Evolutionary conservation across 805 yeast genomes (phyloP), one percentile per base, ranked within the genome.

Genomic region (Candida montana): DNA sequence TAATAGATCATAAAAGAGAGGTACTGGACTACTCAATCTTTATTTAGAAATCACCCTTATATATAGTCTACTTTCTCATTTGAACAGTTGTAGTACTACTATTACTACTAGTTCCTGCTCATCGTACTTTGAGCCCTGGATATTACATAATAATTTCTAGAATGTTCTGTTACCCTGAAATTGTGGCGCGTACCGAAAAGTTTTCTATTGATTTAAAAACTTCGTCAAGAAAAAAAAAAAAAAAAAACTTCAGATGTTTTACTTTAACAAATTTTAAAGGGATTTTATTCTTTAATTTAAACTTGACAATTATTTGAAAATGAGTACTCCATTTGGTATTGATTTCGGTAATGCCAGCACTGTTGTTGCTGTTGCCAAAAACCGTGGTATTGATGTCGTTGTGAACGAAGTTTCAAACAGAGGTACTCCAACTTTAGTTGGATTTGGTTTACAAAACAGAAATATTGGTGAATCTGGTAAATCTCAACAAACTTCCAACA

Each of bases 381-480:
- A 91, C 80, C 83, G 98, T 74, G 98, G 98, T 63, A 93, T 93
- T 63, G 99, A 93, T 68, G 83, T 93, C 59, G 87, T 93, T 59
- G 98, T 93, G 71, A 93, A 93, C 65, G 99, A 93, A 71, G 98
- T 93, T 37, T 90, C 98, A 44, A 93, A 93, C 83, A 84, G 99
- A 69, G 68, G 95, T 53, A 93, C 99, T 27, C 99, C 99, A 52
- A 66, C 85, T 26, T 65, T 87, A 52, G 93, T 93, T 54, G 98
- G 96, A 27, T 93, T 93, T 57, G 97, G 97, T 54, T 63, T 61
- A 52, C 87, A 85, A 70, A 82, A 78, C 77, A 82, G 99, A 72
- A 81, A 78, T 62, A 79, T 93, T 54, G 99, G 99, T 63, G 99
- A 93, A 72, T 59, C 85, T 40, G 99, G 95, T 60, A 90, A 89